Evolutionary conservation across 352 stramenopile genomes (phyloP), one percentile per base, ranked within the genome.

Genomic region (Peronospora farinosa): DNA sequence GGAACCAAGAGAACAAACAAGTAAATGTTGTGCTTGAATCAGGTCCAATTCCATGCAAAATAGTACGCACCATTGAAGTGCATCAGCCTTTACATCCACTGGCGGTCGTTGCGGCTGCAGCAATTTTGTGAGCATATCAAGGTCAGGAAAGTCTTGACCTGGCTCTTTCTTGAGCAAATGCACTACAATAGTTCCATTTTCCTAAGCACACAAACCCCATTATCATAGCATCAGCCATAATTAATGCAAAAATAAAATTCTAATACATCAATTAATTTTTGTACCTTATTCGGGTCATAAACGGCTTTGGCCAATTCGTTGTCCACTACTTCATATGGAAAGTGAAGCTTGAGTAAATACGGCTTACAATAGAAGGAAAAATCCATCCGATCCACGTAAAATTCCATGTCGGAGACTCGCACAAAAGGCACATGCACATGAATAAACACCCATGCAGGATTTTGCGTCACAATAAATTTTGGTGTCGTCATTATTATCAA

Each of bases 291-390:
- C 11, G 86, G 74, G 58, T 97, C 87, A 52, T 96, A 96, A 31
- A 96, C 85, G 9, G 82, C 84, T 65, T 95, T 96, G 33, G 79
- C 74, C 32, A 81, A 52, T 28, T 97, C 92, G 47, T 97, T 76
- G 60, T 97, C 90, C 30, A 92, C 69, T 8, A 96, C 75, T 53
- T 77, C 70, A 51, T 88, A 65, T 15, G 92, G 86, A 67, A 99
- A 96, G 48, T 88, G 79, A 35, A 99, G 70, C 55, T 98, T 97
- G 42, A 99, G 82, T 47, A 98, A 63, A 65, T 98, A 99, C 11
- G 96, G 96, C 53, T 97, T 97, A 67, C 94, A 98, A 67, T 88
- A 98, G 67, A 98, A 97, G 27, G 82, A 85, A 65, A 98, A 98
- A 40, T 90, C 78, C 60, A 55, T 56, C 52, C 83, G 78, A 57